phyloP scores from a whole-genome alignment of 225 moss, liverwort and hornwort species.

The Marchantia paleacea region DNA sequence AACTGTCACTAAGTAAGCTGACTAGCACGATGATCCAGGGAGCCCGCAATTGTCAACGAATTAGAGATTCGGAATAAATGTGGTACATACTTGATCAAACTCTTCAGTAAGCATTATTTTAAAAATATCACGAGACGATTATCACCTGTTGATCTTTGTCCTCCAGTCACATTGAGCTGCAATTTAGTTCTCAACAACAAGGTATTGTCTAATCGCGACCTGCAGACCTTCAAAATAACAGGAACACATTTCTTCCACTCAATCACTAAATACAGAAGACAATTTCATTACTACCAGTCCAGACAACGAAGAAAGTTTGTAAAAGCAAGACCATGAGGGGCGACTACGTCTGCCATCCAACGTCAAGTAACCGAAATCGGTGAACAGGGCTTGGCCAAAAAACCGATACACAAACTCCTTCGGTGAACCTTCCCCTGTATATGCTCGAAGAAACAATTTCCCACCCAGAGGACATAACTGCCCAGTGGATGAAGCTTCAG shows the following conservation, averaged over 20 bases:
- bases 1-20: background rate
- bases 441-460: background rate
- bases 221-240: background rate
- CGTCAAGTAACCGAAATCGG: background rate
- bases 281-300: background rate
- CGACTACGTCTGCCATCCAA: background rate
- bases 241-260: background rate
- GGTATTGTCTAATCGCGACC: background rate
- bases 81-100: background rate
- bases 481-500: background rate
- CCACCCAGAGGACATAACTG: background rate
- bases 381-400: no score
- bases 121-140: background rate
- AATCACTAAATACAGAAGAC: background rate
- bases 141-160: constrained; percentile 7
- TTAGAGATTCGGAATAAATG: background rate
- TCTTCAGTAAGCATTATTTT: background rate
- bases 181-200: background rate
- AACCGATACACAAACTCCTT: background rate
- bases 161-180: background rate
- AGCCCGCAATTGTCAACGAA: background rate
- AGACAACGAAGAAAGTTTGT: background rate
- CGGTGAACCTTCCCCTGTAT: background rate
- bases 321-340: background rate
- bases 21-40: background rate